A percentile compares a stretch with the other conserved stretches of the same genome.
Evolutionary conservation across 805 yeast species (phyloP).

Genomic region (Monosporozyma unispora): DNA sequence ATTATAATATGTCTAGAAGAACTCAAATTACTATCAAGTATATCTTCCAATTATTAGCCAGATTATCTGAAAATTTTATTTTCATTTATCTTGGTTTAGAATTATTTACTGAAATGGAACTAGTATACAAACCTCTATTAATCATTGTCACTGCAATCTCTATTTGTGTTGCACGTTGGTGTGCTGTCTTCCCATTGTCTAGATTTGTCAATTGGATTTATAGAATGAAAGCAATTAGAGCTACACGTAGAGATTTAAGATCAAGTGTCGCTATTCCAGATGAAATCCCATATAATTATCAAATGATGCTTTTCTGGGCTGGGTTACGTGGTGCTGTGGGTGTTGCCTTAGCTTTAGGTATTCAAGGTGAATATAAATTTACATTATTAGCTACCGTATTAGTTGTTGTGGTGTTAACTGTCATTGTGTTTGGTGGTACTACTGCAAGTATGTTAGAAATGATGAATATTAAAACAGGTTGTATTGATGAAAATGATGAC

Average conservation of each 20-base stretch:
- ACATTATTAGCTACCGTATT: constrained; percentile 88
- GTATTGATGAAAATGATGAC: constrained; percentile 62
- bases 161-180: constrained; percentile 93
- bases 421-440: constrained; percentile 94
- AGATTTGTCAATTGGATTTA: constrained; percentile 72
- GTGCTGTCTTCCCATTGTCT: constrained; percentile 92
- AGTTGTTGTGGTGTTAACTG: constrained; percentile 94
- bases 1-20: constrained; percentile 93
- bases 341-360: constrained; percentile 95
- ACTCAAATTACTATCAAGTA: constrained; percentile 95
- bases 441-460: constrained; percentile 97
- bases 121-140: constrained; percentile 86
- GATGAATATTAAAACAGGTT: constrained; percentile 85
- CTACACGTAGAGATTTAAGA: constrained; percentile 14
- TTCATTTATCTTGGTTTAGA: constrained; percentile 92
- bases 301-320: constrained; percentile 99
- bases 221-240: constrained; percentile 45
- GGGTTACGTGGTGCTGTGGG: constrained; percentile 99
- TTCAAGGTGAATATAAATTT: constrained; percentile 87
- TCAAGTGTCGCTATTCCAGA: constrained; percentile 44
- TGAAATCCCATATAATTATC: constrained; percentile 90
- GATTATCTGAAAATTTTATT: constrained; percentile 91
- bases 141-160: constrained; percentile 85
- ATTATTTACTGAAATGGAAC: constrained; percentile 88
- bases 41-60: constrained; percentile 88